Percentiles rank a stretch among this genome's conserved stretches.
phyloP scores from a whole-genome alignment of 2,329 filamentous ascomycete species.

The Arthroderma sp. region DNA sequence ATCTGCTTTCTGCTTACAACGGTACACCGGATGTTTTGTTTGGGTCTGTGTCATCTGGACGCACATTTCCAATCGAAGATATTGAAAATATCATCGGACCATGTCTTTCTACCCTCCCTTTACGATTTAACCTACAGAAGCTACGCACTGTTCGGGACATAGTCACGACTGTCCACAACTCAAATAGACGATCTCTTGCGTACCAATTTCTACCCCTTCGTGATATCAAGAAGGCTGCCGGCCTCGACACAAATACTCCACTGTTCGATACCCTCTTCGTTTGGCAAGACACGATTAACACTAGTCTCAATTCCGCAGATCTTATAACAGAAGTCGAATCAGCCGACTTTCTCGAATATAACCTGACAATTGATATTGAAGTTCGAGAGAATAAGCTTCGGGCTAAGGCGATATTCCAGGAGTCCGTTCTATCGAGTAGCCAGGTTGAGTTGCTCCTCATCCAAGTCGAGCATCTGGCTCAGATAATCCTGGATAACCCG shows the following conservation, averaged over 20 bases:
- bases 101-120: conserved; percentile 62
- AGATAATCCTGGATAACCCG: conserved; percentile 28
- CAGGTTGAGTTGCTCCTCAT: conserved; percentile 45
- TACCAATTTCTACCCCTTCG: conserved; percentile 52
- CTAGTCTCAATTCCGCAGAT: conserved; percentile 17
- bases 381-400: conserved; percentile 39
- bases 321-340: conserved; percentile 45
- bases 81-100: conserved; percentile 69
- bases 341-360: conserved; percentile 62
- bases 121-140: conserved; percentile 48
- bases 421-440: conserved; percentile 38
- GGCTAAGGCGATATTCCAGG: conserved; percentile 44
- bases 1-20: conserved; percentile 52
- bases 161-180: conserved; percentile 48
- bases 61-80: conserved; percentile 55
- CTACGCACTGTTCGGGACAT: conserved; percentile 46
- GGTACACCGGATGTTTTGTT: conserved; percentile 56
- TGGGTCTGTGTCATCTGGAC: conserved; percentile 69
- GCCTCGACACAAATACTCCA: conserved; percentile 37
- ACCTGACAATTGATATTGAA: conserved; percentile 62
- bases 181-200: conserved; percentile 52
- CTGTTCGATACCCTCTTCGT: conserved; percentile 71
- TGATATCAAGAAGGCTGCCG: conserved; percentile 53
- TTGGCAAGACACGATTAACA: conserved; percentile 54
- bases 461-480: conserved; percentile 47